A percentile compares a stretch with the other conserved stretches of the same genome.
phyloP scores from a whole-genome alignment of 176 grass and related monocot genomes.

The Eragrostis nindensis region DNA sequence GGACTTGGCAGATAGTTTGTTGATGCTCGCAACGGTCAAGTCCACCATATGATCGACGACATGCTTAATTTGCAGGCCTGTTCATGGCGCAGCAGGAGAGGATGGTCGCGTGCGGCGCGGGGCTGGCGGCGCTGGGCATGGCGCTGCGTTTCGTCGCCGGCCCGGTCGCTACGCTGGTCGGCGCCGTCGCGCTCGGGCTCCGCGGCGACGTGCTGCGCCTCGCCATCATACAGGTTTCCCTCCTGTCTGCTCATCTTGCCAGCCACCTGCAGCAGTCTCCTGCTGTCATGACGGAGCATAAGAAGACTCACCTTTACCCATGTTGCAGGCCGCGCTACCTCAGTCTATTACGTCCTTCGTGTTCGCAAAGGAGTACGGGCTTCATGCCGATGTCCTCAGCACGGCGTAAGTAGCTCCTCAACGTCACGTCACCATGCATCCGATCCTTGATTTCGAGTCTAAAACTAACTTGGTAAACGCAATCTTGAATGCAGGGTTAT shows the following conservation, averaged over 20 bases:
- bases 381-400: conserved; percentile 78
- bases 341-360: conserved; percentile 77
- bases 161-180: conserved; percentile 53
- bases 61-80: conserved; percentile 35
- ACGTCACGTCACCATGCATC: neutral
- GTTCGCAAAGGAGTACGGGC: conserved; percentile 80
- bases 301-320: no score
- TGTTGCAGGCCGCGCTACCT: conserved; percentile 67
- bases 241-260: no score
- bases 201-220: conserved; percentile 60
- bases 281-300: no score
- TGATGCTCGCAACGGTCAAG: no score
- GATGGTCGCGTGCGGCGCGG: conserved; percentile 58
- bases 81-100: conserved; percentile 84
- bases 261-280: conserved; percentile 1
- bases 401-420: conserved; percentile 57
- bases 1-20: neutral
- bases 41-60: no score
- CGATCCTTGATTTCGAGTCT: neutral
- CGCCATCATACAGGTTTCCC: conserved; percentile 84
- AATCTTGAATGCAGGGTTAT: conserved; percentile 57
- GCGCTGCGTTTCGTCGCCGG: conserved; percentile 61
- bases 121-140: conserved; percentile 61
- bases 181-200: conserved; percentile 55
- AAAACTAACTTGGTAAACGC: neutral